A percentile compares a stretch with the other conserved stretches of the same genome.
Conservation (phyloP, 352 stramenopile species). For the Globisporangium takayamanum region DNA sequence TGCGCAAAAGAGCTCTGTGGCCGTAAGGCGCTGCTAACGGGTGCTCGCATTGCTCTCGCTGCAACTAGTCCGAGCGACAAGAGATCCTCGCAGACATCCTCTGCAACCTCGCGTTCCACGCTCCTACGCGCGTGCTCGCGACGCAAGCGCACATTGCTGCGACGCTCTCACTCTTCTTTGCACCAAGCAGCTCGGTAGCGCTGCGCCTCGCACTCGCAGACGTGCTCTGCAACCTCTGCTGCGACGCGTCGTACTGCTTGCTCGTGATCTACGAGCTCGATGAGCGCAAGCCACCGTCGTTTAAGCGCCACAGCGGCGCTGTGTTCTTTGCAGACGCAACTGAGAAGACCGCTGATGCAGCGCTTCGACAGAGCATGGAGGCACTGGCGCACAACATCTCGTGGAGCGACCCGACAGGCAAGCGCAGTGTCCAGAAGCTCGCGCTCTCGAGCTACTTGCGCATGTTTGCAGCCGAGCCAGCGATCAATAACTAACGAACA, state of each 20-base stretch:
- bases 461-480: constrained; percentile 33
- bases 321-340: constrained; percentile 52
- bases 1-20: too few species aligned
- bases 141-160: constrained; percentile 24
- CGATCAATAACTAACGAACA: constrained; percentile 25
- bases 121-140: constrained; percentile 10
- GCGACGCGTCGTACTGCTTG: constrained; percentile 40
- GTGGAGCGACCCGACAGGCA: constrained; percentile 61
- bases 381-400: constrained; percentile 63
- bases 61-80: constrained; percentile 9
- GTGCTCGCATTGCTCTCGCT: not conserved
- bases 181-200: constrained; percentile 6
- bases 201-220: constrained; percentile 41
- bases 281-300: constrained; percentile 30
- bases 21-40: not conserved
- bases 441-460: constrained; percentile 56
- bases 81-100: constrained; percentile 39
- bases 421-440: constrained; percentile 66
- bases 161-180: constrained; percentile 32
- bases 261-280: constrained; percentile 68
- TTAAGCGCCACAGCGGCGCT: constrained; percentile 40
- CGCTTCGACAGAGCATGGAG: constrained; percentile 59
- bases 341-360: constrained; percentile 26
- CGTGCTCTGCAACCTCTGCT: constrained; percentile 53
- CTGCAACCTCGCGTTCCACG: constrained; percentile 26